Base-by-base conservation (phyloP, 805 yeast species). In the Myxozyma lipomycoides region DNA sequence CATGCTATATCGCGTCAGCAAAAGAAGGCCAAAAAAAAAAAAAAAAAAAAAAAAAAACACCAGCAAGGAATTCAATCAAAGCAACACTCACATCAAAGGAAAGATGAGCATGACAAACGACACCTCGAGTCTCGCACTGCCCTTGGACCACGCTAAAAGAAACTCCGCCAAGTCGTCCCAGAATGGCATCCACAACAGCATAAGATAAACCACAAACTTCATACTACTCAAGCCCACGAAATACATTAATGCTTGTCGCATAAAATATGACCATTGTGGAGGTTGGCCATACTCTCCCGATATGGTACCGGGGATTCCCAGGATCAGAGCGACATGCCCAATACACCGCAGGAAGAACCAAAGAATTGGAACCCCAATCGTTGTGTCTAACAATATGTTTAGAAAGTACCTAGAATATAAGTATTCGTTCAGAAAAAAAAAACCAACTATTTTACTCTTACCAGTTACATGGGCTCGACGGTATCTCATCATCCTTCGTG, bases 331-430 rank as follows among this genome's bases (percentile, higher is more conserved):
- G 1, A 73, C 47, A 17, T 26, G 26, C 15, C 66, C 68, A 64
- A 82, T 83, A 1, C 82, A 71, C 2, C 73, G 54, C 25, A 90
- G 73, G 22, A 72, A 67, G 4, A 67, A 67, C 80, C 86, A 85
- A 23, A 85, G 70, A 1, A 91, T 78, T 4, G 95, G 95, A 2
- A 91, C 91, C 0, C 98, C 98, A 4, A 90, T 76, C 0, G 98
- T 91, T 38, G 98, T 90, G 67, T 91, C 98, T 64, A 91, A 78
- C 25, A 91, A 74, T 35, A 91, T 77, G 62, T 86, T 91, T 48
- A 93, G 72, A 64, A 91, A 91, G 70, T 93, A 91, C 93, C 59
- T 53, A 36, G 12, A 2, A 5, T 9, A 9, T 28, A 7, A 28
- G 32, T 12, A 28, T 28, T 28, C 32, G 12, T 28, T 28, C 35